Base-by-base conservation (phyloP, 805 yeast species). In the Starmerella apis region DNA sequence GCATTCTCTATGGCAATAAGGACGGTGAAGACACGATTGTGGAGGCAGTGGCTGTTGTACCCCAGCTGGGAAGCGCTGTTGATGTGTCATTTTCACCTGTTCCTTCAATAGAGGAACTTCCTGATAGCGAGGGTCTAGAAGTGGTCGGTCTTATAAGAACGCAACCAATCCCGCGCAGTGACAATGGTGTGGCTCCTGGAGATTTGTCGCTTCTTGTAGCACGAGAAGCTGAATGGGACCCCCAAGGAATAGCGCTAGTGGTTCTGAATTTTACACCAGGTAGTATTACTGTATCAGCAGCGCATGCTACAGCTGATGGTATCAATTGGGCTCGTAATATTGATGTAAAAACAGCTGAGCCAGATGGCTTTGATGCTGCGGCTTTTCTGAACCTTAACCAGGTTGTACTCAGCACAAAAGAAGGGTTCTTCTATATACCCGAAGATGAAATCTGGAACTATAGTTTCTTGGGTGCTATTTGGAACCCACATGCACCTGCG, bases 101-200 rank as follows among this genome's bases (percentile, higher is more conserved):
- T 0, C 58, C 61, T 4, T 27, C 30, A 11, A 11, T 11, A 8
- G 59, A 67, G 4, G 46, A 47, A 14, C 59, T 67, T 8, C 67
- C 68, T 19, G 68, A 68, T 42, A 58, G 75, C 10, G 70, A 72
- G n/a, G 83, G 77, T 1, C 64, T 86, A 31, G 88, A 86, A 60
- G 76, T 92, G 4, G 65, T 92, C 16, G 98, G 98, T 0, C 85
- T 96, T 95, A 75, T 92, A n/a, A 96, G 90, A 63, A 85, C 96
- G 0, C 86, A 82, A 63, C 73, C 82, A 1, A 77, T 76, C 18
- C 95, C 84, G 33, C 56, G 73, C 5, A 75, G 76, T 44, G 70
- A 72, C 25, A 20, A 28, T 11, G 42, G 35, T 46, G 74, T 88
- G 69, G 70, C 83, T 5, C 79, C 95, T 0, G 67, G 73, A 31